phyloP scores from a whole-genome alignment of 306 rosid genomes.

The Dalbergia cultrata region DNA sequence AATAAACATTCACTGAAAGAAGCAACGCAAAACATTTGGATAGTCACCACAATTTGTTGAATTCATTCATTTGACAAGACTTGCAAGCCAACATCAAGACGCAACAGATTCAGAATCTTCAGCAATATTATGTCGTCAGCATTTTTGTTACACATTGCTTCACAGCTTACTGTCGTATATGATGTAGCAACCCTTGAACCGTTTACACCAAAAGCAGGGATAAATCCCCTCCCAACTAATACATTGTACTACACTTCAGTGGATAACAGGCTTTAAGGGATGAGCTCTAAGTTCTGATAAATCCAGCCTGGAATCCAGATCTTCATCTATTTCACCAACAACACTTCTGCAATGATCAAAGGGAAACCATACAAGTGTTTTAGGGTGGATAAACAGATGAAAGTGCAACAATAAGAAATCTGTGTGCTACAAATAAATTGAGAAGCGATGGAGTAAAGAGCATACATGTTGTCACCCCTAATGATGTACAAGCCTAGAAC shows the following conservation, averaged over 20 bases:
- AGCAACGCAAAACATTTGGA: not conserved
- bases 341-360: conserved; percentile 78
- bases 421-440: not conserved
- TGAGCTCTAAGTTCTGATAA: conserved; percentile 88
- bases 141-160: conserved; percentile 12
- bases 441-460: not conserved
- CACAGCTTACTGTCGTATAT: not conserved
- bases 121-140: not conserved
- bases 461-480: conserved; percentile 97
- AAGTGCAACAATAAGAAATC: conserved; percentile 28
- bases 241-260: conserved; percentile 56
- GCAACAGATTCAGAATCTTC: conserved; percentile 22
- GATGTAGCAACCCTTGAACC: conserved; percentile 28
- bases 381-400: not conserved
- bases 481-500: conserved; percentile 92
- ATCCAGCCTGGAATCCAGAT: conserved; percentile 83
- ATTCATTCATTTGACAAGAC: conserved; percentile 23
- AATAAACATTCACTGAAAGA: not conserved
- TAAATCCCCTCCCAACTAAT: conserved; percentile 11
- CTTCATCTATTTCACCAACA: conserved; percentile 95
- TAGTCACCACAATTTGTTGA: conserved; percentile 12
- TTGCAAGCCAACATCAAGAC: conserved; percentile 6
- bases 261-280: conserved; percentile 89
- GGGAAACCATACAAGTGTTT: not conserved
- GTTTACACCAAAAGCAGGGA: conserved; percentile 10